These are phyloP conservation scores for Polyporus tsugae DNA, from an alignment of 1,284 basidiomycete genomes.

Conservation along the genomic window DNA sequence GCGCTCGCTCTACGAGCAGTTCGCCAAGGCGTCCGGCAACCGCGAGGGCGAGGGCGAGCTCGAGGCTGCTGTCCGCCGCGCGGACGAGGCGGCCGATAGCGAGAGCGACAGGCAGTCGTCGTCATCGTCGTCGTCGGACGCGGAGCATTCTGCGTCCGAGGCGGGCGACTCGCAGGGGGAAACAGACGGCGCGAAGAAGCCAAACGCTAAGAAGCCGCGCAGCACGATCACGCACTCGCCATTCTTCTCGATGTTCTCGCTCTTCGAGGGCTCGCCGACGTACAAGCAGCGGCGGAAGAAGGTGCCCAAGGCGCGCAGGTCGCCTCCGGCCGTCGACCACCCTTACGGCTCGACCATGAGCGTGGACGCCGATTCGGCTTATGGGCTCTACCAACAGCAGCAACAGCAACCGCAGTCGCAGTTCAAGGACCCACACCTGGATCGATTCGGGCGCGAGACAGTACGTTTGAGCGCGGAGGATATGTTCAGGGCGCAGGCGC, in stretches of 20 bases:
- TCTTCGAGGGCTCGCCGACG: conserved; percentile 82
- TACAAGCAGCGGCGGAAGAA: conserved; percentile 92
- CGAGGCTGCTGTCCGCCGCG: conserved; percentile 57
- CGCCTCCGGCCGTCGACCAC: conserved; percentile 11
- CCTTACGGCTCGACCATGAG: conserved; percentile 3
- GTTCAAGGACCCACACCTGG: conserved; percentile 40
- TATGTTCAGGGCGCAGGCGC: conserved; percentile 68
- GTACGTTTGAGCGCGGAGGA: conserved; percentile 60
- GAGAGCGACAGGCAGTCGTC: conserved; percentile 39
- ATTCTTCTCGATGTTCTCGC: conserved; percentile 74
- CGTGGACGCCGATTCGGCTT: background rate
- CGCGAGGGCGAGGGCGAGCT: conserved; percentile 66
- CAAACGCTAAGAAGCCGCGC: conserved; percentile 23
- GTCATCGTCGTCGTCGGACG: conserved; percentile 34
- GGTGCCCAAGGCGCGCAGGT: conserved; percentile 47
- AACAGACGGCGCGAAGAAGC: conserved; percentile 27
- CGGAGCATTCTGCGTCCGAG: conserved; percentile 30
- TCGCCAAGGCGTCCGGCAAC: conserved; percentile 62
- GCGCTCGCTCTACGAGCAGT: conserved; percentile 88
- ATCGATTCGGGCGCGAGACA: conserved; percentile 43
- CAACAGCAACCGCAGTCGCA: background rate
- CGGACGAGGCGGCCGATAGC: conserved; percentile 45
- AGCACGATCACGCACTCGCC: conserved; percentile 50
- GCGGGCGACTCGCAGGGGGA: conserved; percentile 29
- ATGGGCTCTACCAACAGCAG: background rate